A percentile compares a stretch with the other conserved stretches of the same genome.
Conservation (phyloP, 805 yeast genomes). For the Komagataella phaffii region DNA sequence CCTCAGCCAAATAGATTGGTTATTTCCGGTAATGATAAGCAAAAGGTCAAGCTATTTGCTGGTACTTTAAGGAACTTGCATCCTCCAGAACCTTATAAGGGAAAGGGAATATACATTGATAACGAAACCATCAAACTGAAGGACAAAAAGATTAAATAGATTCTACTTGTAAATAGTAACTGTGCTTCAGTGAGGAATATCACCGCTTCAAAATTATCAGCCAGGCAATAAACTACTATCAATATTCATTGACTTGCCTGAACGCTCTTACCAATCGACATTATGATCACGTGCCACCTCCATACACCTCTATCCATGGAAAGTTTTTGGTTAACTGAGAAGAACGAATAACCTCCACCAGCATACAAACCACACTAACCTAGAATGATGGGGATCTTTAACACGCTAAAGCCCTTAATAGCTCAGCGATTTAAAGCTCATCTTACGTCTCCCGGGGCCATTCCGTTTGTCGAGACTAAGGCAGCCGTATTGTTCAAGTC, state of each 20-base stretch:
- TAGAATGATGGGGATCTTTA: background rate
- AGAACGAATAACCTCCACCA: background rate
- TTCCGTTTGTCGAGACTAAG: slow-evolving; percentile 31
- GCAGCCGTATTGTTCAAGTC: slow-evolving; percentile 50
- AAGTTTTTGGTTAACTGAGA: background rate
- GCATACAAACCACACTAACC: background rate
- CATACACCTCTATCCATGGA: background rate
- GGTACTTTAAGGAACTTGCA: slow-evolving; percentile 75
- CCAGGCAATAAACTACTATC: background rate
- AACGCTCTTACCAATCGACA: too few species aligned
- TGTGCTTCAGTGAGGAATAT: background rate
- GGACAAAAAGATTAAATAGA: slow-evolving; percentile 83
- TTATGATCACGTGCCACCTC: background rate
- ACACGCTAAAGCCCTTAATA: background rate
- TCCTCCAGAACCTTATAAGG: slow-evolving; percentile 98
- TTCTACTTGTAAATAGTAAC: background rate
- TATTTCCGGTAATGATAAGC: slow-evolving; percentile 80
- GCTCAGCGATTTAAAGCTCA: slow-evolving; percentile 20
- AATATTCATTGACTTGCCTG: too few species aligned
- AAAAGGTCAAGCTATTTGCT: slow-evolving; percentile 78
- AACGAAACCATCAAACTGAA: slow-evolving; percentile 84
- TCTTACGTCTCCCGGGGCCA: slow-evolving; percentile 34
- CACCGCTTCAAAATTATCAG: background rate
- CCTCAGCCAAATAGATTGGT: slow-evolving; percentile 82
- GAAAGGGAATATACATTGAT: slow-evolving; percentile 91